Conservation (phyloP, 2,329 filamentous ascomycete species). For the Emmonsiellopsis sp. region DNA sequence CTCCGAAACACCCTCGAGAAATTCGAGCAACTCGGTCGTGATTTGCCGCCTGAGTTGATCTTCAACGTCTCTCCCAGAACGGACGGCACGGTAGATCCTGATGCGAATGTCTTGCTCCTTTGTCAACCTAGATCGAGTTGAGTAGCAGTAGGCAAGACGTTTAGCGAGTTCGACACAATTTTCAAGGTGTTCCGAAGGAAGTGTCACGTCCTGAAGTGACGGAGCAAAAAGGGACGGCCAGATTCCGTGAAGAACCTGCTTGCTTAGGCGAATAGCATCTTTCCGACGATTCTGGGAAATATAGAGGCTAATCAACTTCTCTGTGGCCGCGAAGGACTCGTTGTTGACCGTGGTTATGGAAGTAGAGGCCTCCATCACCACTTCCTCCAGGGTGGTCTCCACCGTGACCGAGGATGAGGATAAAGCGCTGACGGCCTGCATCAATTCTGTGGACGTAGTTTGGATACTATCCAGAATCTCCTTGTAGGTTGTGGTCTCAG, state of each 20-base stretch:
- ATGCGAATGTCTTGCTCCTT: conserved; percentile 31
- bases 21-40: conserved; percentile 21
- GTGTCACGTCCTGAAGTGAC: conserved; percentile 36
- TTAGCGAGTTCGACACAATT: conserved; percentile 40
- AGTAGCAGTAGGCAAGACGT: conserved; percentile 39
- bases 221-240: conserved; percentile 41
- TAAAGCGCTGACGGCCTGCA: conserved; percentile 27
- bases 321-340: conserved; percentile 28
- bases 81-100: conserved; percentile 27
- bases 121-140: conserved; percentile 23
- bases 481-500: conserved; percentile 14
- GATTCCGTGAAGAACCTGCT: conserved; percentile 35
- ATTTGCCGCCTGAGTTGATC: conserved; percentile 23
- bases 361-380: conserved; percentile 35
- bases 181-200: conserved; percentile 36
- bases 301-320: conserved; percentile 34
- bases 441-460: conserved; percentile 34
- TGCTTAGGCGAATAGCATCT: conserved; percentile 39
- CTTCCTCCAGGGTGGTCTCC: conserved; percentile 36
- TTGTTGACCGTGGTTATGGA: conserved; percentile 19
- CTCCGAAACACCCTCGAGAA: conserved; percentile 23
- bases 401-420: conserved; percentile 27
- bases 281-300: conserved; percentile 39
- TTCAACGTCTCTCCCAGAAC: conserved; percentile 19
- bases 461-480: conserved; percentile 38